Base-by-base conservation (phyloP, 2,329 filamentous ascomycete genomes). In the Fusarium multiceps region DNA sequence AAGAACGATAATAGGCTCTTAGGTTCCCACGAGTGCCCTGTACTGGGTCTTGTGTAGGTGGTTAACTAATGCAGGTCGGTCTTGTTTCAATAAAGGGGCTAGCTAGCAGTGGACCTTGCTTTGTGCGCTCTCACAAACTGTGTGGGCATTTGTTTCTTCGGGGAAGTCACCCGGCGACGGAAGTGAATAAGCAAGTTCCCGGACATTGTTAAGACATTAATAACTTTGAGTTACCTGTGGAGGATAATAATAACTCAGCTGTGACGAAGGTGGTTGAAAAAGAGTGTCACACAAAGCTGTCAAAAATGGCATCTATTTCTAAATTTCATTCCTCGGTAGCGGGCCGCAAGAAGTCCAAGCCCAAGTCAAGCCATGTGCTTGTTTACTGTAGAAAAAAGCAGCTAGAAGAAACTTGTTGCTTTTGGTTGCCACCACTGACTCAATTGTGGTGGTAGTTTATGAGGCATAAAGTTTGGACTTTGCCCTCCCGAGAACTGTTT, bases 51-150 rank as follows among this genome's bases (percentile, higher is more conserved):
- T 43, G 51, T 45, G 43, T 27, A 20, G 53, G 56, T 42, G 43
- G 28, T 45, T 23, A 46, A 43, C 68, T 74, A 74, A 74, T 72
- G 72, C 71, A 74, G 53, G 60, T 62, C 37, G 66, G 57, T 13
- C 51, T 63, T 72, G 70, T 73, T 74, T 73, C 70, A 73, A 54
- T 45, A 55, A 64, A 47, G 57, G 46, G 50, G 51, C 50, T 56
- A 55, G 20, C n/a, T 27, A 23, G 37, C 13, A 30, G 57, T 64
- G 41, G 51, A 42, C 18, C 55, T 56, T 55, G 32, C 18, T 13
- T 21, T 46, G 34, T 37, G 23, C 34, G 32, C 34, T n/a, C 30
- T 47, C 14, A 40, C 30, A 59, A 27, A n/a, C 28, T 50, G 55
- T 60, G 68, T 58, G 63, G 70, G 45, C 71, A 59, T 67, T 59